Evolutionary conservation across 371 early-diverging fungal species (phyloP).

Genomic region (Sporodiniella umbellata): DNA sequence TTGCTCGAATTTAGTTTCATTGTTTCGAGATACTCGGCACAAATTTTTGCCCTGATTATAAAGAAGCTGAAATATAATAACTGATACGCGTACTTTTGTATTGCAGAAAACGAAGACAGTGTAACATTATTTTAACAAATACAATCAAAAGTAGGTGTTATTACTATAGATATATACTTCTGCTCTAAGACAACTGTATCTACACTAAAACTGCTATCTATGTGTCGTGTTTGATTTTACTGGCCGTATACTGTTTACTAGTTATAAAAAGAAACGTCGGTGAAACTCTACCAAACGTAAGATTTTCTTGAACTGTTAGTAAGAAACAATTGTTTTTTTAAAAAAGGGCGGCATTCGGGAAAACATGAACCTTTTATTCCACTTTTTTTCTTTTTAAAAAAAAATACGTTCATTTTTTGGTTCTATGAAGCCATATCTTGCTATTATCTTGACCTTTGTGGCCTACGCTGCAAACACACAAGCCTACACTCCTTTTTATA

Average conservation of each 20-base stretch:
- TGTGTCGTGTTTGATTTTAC: no score
- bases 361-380: background rate
- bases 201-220: no score
- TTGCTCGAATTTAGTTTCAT: no score
- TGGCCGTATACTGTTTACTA: no score
- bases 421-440: background rate
- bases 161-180: no score
- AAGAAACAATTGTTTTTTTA: background rate
- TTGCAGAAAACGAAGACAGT: background rate
- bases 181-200: background rate
- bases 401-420: background rate
- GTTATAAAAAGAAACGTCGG: no score
- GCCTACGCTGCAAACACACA: slow-evolving; percentile 15
- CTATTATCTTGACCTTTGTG: slow-evolving; percentile 6
- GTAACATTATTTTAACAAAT: background rate
- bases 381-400: background rate
- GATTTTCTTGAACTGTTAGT: background rate
- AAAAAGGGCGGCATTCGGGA: background rate
- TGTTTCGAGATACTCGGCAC: no score
- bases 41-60: no score
- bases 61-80: background rate
- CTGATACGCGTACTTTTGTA: background rate
- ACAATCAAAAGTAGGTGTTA: no score
- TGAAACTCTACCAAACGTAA: no score
- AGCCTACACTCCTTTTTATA: slow-evolving; percentile 20